Evolutionary conservation across 805 yeast species (phyloP).

Genomic region (Kuraishia borneana): DNA sequence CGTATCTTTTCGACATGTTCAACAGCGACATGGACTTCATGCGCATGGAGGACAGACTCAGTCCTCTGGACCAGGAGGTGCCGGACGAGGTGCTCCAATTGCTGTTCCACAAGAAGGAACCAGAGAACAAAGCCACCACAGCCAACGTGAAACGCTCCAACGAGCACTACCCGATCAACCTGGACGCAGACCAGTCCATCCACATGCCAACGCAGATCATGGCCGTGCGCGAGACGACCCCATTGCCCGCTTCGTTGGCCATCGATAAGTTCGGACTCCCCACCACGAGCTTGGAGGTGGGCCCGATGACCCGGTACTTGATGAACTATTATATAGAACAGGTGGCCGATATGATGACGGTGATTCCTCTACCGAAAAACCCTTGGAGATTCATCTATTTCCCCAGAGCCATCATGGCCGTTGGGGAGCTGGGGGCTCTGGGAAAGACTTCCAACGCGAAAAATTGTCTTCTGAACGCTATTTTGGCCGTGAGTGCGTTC

Average conservation of each 20-base stretch:
- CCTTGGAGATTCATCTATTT: constrained; percentile 87
- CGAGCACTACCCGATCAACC: constrained; percentile 22
- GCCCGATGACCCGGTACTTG: constrained; percentile 62
- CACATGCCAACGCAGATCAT: constrained; percentile 44
- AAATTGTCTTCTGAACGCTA: constrained; percentile 66
- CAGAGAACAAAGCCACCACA: background rate
- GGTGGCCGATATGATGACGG: constrained; percentile 69
- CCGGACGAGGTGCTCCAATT: constrained; percentile 39
- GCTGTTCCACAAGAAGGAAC: constrained; percentile 28
- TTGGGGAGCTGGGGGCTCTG: constrained; percentile 67
- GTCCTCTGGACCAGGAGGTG: constrained; percentile 2
- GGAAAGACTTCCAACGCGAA: constrained; percentile 71
- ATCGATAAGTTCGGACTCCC: constrained; percentile 35
- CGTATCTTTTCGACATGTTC: constrained; percentile 46
- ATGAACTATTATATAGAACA: constrained; percentile 61
- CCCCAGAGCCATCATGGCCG: constrained; percentile 71
- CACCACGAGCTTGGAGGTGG: constrained; percentile 48
- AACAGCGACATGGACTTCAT: constrained; percentile 14
- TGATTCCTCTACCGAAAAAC: constrained; percentile 55
- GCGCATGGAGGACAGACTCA: constrained; percentile 2
- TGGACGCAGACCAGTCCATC: constrained; percentile 19
- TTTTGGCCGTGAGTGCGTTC: constrained; percentile 74
- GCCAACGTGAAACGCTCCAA: no score
- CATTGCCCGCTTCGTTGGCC: constrained; percentile 32
- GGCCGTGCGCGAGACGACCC: constrained; percentile 32